Evolutionary conservation across 2,329 filamentous ascomycete species (phyloP), one percentile per base, ranked within the genome.

Genomic region (Ophiostoma sp.): DNA sequence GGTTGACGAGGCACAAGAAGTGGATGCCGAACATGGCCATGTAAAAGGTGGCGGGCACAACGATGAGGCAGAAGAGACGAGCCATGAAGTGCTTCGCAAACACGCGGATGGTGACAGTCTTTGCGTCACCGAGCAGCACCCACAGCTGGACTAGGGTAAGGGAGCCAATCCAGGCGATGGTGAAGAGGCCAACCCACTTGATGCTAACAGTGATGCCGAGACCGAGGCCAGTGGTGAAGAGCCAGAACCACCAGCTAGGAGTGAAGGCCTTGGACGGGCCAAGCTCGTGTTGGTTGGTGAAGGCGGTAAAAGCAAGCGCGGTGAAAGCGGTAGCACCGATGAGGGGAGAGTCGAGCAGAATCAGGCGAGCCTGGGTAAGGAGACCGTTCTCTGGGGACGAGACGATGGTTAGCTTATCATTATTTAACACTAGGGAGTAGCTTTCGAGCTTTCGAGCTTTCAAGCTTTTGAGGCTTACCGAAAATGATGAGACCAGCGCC

Each of bases 111-210:
- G 92, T 92, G 66, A 98, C 93, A 67, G 89, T 93, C 79, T 88
- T 92, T 72, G 86, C 86, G 78, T 99, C 95, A 72, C 93, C 95
- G 55, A 97, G 89, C 68, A 99, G 82, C 73, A 97, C 88, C 95
- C 95, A 99, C 69, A 99, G 86, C 81, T 99, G 95, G 63, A 99
- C 78, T 62, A 94, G 79, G 49, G 95, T 99, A 80, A 99, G 85
- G 78, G 85, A 87, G 71, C 95, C 95, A 73, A 99, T 92, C 95
- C 95, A 99, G 65, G 94, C 95, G 78, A 97, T 97, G 72, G 95
- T 99, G 83, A 99, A 98, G 66, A 99, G 84, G 66, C 95, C 95
- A 76, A 99, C 95, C 95, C 95, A 99, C 82, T 99, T 99, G 75
- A 98, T 93, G 81, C 94, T 98, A 71, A 89, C 87, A 7, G 95